phyloP scores from a whole-genome alignment of 208 protist genomes.

The Zelonia costaricensis region DNA sequence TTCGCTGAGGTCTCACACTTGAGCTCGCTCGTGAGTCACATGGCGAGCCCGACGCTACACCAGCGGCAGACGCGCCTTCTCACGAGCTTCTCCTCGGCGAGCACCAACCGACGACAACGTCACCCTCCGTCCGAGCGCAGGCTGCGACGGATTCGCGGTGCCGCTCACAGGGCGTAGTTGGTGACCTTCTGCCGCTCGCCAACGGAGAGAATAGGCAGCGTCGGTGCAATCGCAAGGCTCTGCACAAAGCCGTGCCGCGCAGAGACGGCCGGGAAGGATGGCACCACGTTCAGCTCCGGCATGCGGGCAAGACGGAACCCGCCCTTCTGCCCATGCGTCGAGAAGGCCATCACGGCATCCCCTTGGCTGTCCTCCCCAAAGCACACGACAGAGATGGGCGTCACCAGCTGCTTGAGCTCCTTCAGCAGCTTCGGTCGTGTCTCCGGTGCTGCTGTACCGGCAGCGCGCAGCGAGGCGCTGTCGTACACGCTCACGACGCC shows the following conservation, averaged over 20 bases:
- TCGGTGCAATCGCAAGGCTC: constrained; percentile 58
- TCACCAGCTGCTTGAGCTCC: constrained; percentile 81
- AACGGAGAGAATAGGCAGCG: constrained; percentile 79
- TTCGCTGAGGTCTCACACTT: too few relatives aligned
- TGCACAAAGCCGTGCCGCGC: constrained; percentile 78
- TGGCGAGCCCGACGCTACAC: too few relatives aligned
- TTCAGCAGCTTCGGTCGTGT: constrained; percentile 27
- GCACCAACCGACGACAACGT: too few relatives aligned
- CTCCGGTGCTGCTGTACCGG: background rate
- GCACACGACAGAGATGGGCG: constrained; percentile 47
- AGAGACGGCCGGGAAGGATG: constrained; percentile 75
- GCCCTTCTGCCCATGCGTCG: constrained; percentile 69
- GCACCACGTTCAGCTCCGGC: constrained; percentile 69
- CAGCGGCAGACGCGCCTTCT: too few relatives aligned
- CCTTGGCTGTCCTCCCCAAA: constrained; percentile 68
- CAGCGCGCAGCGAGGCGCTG: constrained; percentile 12
- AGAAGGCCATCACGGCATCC: constrained; percentile 62
- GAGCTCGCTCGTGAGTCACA: too few relatives aligned
- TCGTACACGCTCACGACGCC: constrained; percentile 81
- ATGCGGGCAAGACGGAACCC: constrained; percentile 77
- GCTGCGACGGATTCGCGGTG: too few relatives aligned
- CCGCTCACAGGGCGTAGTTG: constrained; percentile 74
- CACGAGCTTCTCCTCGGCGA: too few relatives aligned
- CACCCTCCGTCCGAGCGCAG: too few relatives aligned
- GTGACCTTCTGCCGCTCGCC: constrained; percentile 85